Conservation (phyloP, 169 alveolate species). For the Plasmodium fragile region DNA sequence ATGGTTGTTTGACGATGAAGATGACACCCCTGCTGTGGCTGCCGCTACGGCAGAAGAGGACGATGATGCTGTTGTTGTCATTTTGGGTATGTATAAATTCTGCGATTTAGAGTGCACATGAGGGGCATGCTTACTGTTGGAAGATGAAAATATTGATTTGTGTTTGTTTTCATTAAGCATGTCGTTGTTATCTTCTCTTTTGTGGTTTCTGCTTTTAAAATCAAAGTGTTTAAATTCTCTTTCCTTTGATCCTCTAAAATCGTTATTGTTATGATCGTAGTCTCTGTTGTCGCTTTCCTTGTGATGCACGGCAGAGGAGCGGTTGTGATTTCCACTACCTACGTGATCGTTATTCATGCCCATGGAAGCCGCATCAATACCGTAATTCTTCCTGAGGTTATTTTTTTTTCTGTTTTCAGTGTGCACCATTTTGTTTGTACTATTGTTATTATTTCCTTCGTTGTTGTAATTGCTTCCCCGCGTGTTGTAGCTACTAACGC, state of each 20-base stretch:
- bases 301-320: background rate
- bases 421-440: conserved; percentile 19
- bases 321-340: background rate
- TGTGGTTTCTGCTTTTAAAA: conserved; percentile 44
- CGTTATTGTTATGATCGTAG: conserved; percentile 16
- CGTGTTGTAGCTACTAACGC: background rate
- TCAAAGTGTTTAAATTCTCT: conserved; percentile 46
- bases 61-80: background rate
- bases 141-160: conserved; percentile 9
- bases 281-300: conserved; percentile 19
- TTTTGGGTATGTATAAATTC: conserved; percentile 39
- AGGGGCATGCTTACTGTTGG: conserved; percentile 37
- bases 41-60: conserved; percentile 13
- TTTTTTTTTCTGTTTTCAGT: conserved; percentile 16
- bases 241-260: conserved; percentile 49
- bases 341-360: background rate
- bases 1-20: background rate
- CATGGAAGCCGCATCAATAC: conserved; percentile 16
- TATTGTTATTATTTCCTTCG: background rate
- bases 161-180: conserved; percentile 36
- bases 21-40: background rate
- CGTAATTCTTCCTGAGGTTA: conserved; percentile 52
- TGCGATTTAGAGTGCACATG: conserved; percentile 36
- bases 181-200: conserved; percentile 42
- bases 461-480: background rate